Base-by-base conservation (phyloP, 495 filamentous ascomycete genomes). In the Talaromyces trachyspermus region DNA sequence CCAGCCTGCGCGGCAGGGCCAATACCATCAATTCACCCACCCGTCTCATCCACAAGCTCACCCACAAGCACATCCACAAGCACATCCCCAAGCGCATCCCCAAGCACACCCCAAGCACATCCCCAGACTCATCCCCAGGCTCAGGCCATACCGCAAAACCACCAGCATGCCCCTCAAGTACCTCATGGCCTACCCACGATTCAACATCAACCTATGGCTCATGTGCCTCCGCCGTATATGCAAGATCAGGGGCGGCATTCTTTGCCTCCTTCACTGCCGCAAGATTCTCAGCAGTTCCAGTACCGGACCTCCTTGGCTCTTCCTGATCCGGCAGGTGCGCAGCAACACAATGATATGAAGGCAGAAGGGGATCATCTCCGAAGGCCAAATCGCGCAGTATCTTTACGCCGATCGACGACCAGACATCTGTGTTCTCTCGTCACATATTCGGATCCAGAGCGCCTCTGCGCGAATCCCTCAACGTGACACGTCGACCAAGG, bases 351-450 rank as follows among this genome's bases (percentile, higher is more conserved):
- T 56, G 54, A 38, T 37, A 39, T 62, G 50, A 76, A 70, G 53
- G 30, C 27, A 36, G 74, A 71, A 40, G 65, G 58, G n/a, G 66
- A 60, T 75, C 78, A 49, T 74, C 71, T 19, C 64, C 86, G n/a
- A 78, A 83, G 11, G 80, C 81, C 15, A 90, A 91, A 62, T 85
- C 85, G 6, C 83, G 89, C 48, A 95, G 89, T 63, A 97, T 97
- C 44, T 97, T 95, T 56, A 98, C 92, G 1, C 92, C 92, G 2
- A 95, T 97, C 48, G 92, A 95, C 54, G 91, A 95, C 58, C 87
- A 83, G 49, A 79, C 86, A 37, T 96, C 92, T 5, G 81, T 95
- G 51, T 70, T 96, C 18, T 86, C 86, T 11, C 85, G 88, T 46
- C 88, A 95, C 64, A 85, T 92, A 59, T 88, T 86, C 32, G 70